Conservation (phyloP, 345 rosid genomes). For the Theobroma cacao region DNA sequence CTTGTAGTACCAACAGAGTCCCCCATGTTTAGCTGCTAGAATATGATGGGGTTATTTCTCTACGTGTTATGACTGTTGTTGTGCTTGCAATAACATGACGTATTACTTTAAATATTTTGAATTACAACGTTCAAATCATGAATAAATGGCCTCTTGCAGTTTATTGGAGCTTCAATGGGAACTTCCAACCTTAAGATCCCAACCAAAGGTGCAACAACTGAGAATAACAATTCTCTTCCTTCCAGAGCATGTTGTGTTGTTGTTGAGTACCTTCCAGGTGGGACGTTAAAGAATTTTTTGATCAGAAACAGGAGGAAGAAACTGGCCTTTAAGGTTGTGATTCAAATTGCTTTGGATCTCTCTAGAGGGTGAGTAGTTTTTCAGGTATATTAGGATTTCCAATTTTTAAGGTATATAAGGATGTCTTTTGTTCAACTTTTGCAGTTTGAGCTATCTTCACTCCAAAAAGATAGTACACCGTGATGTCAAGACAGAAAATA, state of each 20-base stretch:
- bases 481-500: slow-evolving; percentile 81
- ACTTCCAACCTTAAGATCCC: slow-evolving; percentile 74
- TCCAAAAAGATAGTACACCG: slow-evolving; percentile 72
- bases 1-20: not conserved
- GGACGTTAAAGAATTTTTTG: slow-evolving; percentile 65
- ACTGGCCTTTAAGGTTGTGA: slow-evolving; percentile 60
- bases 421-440: not conserved
- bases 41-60: not conserved
- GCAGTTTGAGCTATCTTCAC: slow-evolving; percentile 79
- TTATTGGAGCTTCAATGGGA: slow-evolving; percentile 89
- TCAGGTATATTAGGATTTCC: not conserved
- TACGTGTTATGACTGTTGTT: not conserved
- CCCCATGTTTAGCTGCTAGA: not conserved
- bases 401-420: not conserved
- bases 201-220: slow-evolving; percentile 31
- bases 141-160: slow-evolving; percentile 32
- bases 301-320: slow-evolving; percentile 62
- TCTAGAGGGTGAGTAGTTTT: slow-evolving; percentile 58
- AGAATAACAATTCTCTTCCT: slow-evolving; percentile 43
- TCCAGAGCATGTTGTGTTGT: slow-evolving; percentile 82
- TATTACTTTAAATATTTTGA: not conserved
- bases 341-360: slow-evolving; percentile 76
- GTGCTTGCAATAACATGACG: not conserved
- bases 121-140: slow-evolving; percentile 5
- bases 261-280: slow-evolving; percentile 74